These are phyloP conservation scores for Rutstroemia sp. DNA, from an alignment of 2,329 filamentous ascomycete genomes.

Conservation along the genomic window DNA sequence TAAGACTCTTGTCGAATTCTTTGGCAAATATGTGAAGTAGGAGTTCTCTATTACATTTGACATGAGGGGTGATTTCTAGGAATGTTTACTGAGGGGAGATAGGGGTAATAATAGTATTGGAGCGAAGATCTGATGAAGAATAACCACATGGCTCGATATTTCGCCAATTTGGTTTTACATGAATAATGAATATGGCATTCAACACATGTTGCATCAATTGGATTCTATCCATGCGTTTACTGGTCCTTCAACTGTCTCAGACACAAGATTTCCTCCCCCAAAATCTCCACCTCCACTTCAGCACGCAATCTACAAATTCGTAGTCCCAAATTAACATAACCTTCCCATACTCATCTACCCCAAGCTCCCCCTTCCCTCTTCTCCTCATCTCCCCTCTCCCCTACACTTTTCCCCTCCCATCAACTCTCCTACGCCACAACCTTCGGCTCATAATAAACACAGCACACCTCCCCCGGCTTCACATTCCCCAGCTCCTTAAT, in stretches of 20 bases:
- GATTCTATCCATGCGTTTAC: too few species aligned
- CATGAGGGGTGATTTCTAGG: not conserved
- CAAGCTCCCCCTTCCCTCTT: not conserved
- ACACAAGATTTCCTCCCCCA: too few species aligned
- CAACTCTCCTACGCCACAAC: constrained; percentile 3
- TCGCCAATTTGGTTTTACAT: too few species aligned
- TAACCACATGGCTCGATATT: not conserved
- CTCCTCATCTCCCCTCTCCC: not conserved
- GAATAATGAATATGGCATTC: not conserved
- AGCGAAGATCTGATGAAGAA: not conserved
- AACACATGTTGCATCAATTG: not conserved
- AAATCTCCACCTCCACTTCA: too few species aligned
- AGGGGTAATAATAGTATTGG: not conserved
- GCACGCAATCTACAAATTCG: too few species aligned
- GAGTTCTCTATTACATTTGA: not conserved
- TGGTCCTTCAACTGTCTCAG: too few species aligned
- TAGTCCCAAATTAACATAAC: not conserved
- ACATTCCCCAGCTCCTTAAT: constrained; percentile 11
- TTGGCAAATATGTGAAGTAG: constrained; percentile 33
- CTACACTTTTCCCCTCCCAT: not conserved
- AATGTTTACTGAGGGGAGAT: not conserved
- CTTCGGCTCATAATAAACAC: constrained; percentile 24
- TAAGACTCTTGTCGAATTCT: constrained; percentile 37
- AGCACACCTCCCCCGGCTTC: constrained; percentile 20
- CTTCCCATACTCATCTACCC: too few species aligned